Base-by-base conservation (phyloP, 331 rosid genomes). In the Quercus phellos region DNA sequence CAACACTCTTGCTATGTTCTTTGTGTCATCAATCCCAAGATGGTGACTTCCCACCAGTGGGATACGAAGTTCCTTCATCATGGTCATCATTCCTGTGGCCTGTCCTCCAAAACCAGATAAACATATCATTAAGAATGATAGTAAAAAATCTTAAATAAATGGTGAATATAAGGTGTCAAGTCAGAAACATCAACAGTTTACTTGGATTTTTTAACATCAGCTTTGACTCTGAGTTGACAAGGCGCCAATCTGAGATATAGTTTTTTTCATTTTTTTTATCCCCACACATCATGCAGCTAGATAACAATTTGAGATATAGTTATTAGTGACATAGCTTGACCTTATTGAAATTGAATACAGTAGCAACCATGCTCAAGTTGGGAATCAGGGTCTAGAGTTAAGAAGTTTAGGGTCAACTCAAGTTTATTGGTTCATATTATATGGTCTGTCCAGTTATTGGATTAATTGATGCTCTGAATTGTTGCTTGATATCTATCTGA, bases 21-120 rank as follows among this genome's bases (percentile, higher is more conserved):
- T 87, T 24, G 93, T 82, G 83, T 94, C 98, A 75, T 94, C 98
- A 78, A 94, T 89, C 51, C 98, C 98, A 74, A 94, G 98, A 86
- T 94, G 98, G 84, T 92, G 97, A 75, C 97, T 92, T 89, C 97
- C 98, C 78, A 74, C 2, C 85, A 88, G 78, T 11, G 93, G 95
- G 78, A 94, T 78, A 10, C 78, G 85, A 26, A 94, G 93, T 82
- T 94, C 90, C 82, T 76, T 92, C 97, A 94, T 85, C 98, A 94
- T 92, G 53, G 93, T 82, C 79, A 81, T 55, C 98, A 94, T 94
- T 84, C 98, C 98, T 4, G 97, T 81, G 53, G 98, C 97, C 98
- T 92, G 79, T 38, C 46, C 89, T 71, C 79, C 81, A 38, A 58
- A 63, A 72, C 51, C 80, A 81, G 75, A 29, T 55, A 80, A 74